Conservation (phyloP, 116 monocot species). For the Iris pallida region DNA sequence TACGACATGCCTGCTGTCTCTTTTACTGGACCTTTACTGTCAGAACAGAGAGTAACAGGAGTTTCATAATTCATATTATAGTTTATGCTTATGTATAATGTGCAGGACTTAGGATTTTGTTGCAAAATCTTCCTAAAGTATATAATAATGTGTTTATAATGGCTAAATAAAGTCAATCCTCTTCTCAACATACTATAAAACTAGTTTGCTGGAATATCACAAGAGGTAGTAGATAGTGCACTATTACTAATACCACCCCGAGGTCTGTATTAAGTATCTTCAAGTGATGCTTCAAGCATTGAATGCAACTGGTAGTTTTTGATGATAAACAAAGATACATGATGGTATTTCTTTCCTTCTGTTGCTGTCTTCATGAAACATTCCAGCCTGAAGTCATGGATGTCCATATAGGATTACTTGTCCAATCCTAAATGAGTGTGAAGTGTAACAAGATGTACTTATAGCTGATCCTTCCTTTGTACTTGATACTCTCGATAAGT, state of each 20-base stretch:
- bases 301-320: neutral
- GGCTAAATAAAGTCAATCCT: neutral
- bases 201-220: neutral
- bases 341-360: neutral
- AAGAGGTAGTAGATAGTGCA: neutral
- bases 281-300: neutral
- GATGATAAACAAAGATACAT: neutral
- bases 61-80: too few relatives aligned
- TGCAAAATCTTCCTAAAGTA: neutral
- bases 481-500: slow-evolving; percentile 7
- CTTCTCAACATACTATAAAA: neutral
- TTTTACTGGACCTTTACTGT: too few relatives aligned
- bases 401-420: too few relatives aligned
- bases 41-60: too few relatives aligned
- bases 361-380: neutral
- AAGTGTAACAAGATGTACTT: too few relatives aligned
- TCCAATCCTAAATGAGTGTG: too few relatives aligned
- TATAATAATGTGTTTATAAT: slow-evolving; percentile 2
- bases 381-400: too few relatives aligned
- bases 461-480: neutral
- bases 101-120: too few relatives aligned
- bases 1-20: too few relatives aligned
- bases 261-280: neutral
- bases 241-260: neutral
- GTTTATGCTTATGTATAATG: too few relatives aligned